Conservation (phyloP, 2,329 filamentous ascomycete species). For the Periconia macrospinosa region DNA sequence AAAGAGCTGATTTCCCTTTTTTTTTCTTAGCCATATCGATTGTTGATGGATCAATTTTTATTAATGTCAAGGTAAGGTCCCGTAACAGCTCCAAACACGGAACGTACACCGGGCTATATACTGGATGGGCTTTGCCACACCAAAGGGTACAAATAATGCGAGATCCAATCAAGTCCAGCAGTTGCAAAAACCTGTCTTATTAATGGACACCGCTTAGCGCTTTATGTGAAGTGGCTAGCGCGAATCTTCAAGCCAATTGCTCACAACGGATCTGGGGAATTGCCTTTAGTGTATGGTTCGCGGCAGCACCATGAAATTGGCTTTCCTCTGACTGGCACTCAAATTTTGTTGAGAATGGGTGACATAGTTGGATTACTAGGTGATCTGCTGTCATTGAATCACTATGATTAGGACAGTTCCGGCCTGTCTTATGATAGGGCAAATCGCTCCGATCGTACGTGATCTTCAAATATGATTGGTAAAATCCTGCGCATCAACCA, state of each 20-base stretch:
- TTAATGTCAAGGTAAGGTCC: neutral
- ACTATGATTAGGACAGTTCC: neutral
- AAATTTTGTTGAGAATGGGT: neutral
- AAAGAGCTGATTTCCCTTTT: neutral
- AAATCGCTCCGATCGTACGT: too few species aligned
- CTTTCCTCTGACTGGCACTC: neutral
- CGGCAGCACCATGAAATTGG: neutral
- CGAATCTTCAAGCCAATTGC: neutral
- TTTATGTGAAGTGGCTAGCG: neutral
- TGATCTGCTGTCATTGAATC: neutral
- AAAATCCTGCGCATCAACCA: too few species aligned
- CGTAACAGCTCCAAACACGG: neutral
- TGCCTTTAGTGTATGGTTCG: neutral
- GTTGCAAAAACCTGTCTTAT: neutral
- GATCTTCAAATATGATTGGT: too few species aligned
- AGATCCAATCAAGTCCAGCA: slow-evolving; percentile 1
- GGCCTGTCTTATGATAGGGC: neutral
- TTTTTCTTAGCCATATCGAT: neutral
- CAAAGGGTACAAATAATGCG: neutral
- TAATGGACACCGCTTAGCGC: neutral
- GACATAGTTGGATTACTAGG: too few species aligned
- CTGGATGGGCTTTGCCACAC: neutral
- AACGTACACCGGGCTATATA: neutral
- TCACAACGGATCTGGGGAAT: neutral
- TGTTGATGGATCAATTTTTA: neutral